Percentiles rank a stretch among this genome's conserved stretches.
These are phyloP conservation scores for Nothophaeocryptopus gaeumannii DNA, from an alignment of 2,329 filamentous ascomycete species.

Conservation along the genomic window DNA sequence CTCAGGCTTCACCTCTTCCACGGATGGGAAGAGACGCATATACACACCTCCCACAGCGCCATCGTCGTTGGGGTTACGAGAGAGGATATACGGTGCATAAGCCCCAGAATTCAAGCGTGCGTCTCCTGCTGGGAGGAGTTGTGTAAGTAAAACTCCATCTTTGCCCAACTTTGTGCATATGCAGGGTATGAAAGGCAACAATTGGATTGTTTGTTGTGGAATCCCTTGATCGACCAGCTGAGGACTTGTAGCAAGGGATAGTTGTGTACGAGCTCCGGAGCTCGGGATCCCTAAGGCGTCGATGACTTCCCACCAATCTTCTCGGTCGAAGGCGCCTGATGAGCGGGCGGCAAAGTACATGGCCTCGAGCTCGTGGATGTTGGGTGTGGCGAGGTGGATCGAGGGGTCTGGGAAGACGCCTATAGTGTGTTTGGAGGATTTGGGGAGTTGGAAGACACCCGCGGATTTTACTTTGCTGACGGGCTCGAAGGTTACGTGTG, in stretches of 20 bases:
- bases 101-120: constrained; percentile 61
- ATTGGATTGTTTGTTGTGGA: constrained; percentile 76
- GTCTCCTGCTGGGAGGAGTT: constrained; percentile 67
- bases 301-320: constrained; percentile 75
- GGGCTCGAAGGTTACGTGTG: constrained; percentile 77
- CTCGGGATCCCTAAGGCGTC: constrained; percentile 73
- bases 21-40: constrained; percentile 68
- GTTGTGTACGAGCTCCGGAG: constrained; percentile 66
- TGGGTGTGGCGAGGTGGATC: constrained; percentile 78
- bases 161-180: constrained; percentile 80
- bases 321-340: constrained; percentile 64
- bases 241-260: constrained; percentile 64
- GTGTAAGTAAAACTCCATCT: constrained; percentile 71
- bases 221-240: constrained; percentile 75
- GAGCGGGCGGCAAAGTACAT: constrained; percentile 72
- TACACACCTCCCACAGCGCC: constrained; percentile 69
- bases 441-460: constrained; percentile 58
- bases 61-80: constrained; percentile 56
- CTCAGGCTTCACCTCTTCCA: constrained; percentile 56
- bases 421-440: constrained; percentile 14
- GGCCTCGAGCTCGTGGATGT: constrained; percentile 73
- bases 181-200: constrained; percentile 83
- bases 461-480: constrained; percentile 78
- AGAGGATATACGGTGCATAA: constrained; percentile 68
- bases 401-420: constrained; percentile 58